These are phyloP conservation scores for Colletotrichum sp. DNA, from an alignment of 2,329 filamentous ascomycete genomes.

Conservation along the genomic window DNA sequence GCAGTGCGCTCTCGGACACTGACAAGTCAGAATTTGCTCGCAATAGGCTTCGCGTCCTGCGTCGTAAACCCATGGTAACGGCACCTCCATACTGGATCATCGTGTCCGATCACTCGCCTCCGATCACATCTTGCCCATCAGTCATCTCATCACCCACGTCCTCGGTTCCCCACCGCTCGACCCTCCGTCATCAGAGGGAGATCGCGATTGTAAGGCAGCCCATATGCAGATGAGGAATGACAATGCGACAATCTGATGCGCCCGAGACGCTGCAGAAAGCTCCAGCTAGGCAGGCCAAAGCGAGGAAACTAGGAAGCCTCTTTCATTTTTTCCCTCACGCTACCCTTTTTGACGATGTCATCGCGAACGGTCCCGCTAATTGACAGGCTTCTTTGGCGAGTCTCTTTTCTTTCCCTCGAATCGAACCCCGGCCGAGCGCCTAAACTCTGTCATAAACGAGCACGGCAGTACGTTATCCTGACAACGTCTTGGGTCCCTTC, in stretches of 20 bases:
- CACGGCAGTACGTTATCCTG: not conserved
- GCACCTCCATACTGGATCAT: not conserved
- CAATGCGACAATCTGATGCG: slow-evolving; percentile 11
- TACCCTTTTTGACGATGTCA: slow-evolving; percentile 16
- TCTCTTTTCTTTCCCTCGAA: not conserved
- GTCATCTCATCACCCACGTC: not conserved
- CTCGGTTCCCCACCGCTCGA: not conserved
- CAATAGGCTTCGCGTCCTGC: not conserved
- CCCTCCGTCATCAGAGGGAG: slow-evolving; percentile 6
- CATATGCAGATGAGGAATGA: slow-evolving; percentile 19
- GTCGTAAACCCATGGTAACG: not conserved
- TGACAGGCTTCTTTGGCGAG: not conserved
- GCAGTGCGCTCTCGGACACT: not conserved
- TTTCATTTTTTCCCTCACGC: not conserved
- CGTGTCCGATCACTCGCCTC: not conserved
- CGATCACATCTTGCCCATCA: not conserved
- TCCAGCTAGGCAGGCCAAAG: not conserved
- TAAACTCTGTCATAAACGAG: not conserved
- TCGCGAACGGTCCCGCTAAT: slow-evolving; percentile 7
- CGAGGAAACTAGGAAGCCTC: not conserved
- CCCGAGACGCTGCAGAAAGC: slow-evolving; percentile 12
- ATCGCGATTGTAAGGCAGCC: slow-evolving; percentile 6
- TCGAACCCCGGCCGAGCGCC: not conserved
- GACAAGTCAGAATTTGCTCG: not conserved
- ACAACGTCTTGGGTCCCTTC: not conserved